Conservation (phyloP, 1,139 yeast genomes). For the Hansenula sp. region DNA sequence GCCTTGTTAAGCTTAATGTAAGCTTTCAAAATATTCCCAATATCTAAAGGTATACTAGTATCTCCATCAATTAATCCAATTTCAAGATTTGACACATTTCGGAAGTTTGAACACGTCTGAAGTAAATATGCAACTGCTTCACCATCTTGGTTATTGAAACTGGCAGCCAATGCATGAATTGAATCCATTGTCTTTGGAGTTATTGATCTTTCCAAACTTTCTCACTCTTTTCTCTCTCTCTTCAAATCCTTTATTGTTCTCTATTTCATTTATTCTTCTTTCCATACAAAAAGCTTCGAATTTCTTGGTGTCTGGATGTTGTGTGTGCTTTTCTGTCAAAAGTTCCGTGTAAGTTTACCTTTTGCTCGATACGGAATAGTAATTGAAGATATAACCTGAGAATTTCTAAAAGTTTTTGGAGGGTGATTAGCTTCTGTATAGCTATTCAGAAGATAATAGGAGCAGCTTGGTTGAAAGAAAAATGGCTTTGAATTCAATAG, state of each 20-base stretch:
- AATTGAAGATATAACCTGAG: not conserved
- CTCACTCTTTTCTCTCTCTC: too few relatives aligned
- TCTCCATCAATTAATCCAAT: not conserved
- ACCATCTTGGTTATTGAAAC: conserved; percentile 1
- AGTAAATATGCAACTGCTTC: not conserved
- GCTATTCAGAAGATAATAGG: not conserved
- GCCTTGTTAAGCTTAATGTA: conserved; percentile 8
- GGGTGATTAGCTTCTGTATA: conserved; percentile 4
- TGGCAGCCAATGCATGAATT: not conserved
- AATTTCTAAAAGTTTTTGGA: not conserved
- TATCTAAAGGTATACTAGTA: not conserved
- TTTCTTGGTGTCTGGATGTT: too few relatives aligned
- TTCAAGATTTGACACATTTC: not conserved
- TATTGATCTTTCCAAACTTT: too few relatives aligned
- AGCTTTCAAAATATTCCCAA: not conserved
- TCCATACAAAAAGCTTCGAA: too few relatives aligned
- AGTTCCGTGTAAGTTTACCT: not conserved
- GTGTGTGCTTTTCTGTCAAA: not conserved
- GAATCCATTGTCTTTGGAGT: not conserved
- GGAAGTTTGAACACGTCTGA: not conserved
- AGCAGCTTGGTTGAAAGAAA: not conserved
- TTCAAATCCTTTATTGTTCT: too few relatives aligned
- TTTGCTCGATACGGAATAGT: conserved; percentile 4
- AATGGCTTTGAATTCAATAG: conserved; percentile 8
- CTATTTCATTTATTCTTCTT: too few relatives aligned